phyloP scores from a whole-genome alignment of 2,329 filamentous ascomycete species.

The Oidium heveae region DNA sequence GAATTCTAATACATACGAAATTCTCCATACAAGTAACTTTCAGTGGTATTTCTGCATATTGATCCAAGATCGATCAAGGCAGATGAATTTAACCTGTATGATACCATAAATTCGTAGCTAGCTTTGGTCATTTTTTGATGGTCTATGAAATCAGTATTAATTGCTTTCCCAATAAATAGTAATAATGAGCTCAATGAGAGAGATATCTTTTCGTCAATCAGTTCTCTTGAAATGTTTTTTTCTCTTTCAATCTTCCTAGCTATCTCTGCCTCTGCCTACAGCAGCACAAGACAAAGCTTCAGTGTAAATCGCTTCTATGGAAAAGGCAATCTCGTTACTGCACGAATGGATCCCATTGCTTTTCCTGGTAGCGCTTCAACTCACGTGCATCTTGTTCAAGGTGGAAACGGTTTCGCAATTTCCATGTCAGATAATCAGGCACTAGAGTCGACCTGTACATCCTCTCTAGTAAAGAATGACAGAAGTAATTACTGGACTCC shows the following conservation, averaged over 20 bases:
- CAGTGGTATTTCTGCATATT: no score
- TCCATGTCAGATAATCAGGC: conserved; percentile 35
- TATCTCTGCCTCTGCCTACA: conserved; percentile 7
- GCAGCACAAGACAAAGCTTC: conserved; percentile 22
- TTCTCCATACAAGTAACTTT: no score
- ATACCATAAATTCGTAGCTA: no score
- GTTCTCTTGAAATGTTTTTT: not conserved
- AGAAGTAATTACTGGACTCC: conserved; percentile 80
- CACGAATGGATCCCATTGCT: conserved; percentile 55
- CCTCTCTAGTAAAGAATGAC: conserved; percentile 56
- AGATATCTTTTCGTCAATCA: not conserved
- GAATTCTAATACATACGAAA: no score
- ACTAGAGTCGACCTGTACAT: conserved; percentile 43
- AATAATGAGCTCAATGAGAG: no score
- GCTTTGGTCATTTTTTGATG: no score
- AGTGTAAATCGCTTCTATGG: conserved; percentile 49
- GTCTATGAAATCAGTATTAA: no score
- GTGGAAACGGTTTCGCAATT: conserved; percentile 27
- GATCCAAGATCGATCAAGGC: no score
- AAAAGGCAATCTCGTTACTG: conserved; percentile 31
- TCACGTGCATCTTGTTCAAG: conserved; percentile 55
- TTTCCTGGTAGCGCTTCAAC: conserved; percentile 29
- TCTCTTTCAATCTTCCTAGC: conserved; percentile 3
- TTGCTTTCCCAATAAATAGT: no score
- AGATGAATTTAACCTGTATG: no score